Evolutionary conservation across 225 moss, liverwort and hornwort genomes (phyloP).

Genomic region (Sphagnum contortum): DNA sequence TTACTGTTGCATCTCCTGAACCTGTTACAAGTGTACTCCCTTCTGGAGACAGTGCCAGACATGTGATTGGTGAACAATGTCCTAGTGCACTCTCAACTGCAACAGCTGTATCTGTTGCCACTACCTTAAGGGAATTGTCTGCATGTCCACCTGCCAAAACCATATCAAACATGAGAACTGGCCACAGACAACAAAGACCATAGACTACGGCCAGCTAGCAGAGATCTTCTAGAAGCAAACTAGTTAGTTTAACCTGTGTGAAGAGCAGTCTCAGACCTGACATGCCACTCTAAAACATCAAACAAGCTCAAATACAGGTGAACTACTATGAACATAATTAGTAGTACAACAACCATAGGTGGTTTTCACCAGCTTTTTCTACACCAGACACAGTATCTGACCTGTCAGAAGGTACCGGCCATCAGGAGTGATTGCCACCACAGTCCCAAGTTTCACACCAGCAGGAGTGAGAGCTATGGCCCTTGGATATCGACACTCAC

Average conservation of each 20-base stretch:
- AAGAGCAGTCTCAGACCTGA: too few relatives aligned
- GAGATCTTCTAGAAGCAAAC: too few relatives aligned
- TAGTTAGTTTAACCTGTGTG: too few relatives aligned
- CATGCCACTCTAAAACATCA: too few relatives aligned
- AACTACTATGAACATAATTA: too few relatives aligned
- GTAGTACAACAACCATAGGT: too few relatives aligned
- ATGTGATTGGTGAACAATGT: slow-evolving; percentile 87
- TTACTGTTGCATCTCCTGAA: slow-evolving; percentile 81
- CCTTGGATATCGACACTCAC: slow-evolving; percentile 65
- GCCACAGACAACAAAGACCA: not conserved
- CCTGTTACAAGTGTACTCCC: slow-evolving; percentile 86
- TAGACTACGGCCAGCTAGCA: too few relatives aligned
- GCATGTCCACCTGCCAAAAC: slow-evolving; percentile 84
- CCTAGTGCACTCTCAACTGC: slow-evolving; percentile 84
- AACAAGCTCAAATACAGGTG: too few relatives aligned
- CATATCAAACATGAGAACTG: not conserved
- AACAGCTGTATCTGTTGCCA: slow-evolving; percentile 77
- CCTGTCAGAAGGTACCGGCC: slow-evolving; percentile 90
- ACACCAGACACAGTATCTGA: slow-evolving; percentile 5
- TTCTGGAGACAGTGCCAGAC: slow-evolving; percentile 82
- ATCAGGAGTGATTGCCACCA: slow-evolving; percentile 74
- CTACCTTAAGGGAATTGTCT: slow-evolving; percentile 86
- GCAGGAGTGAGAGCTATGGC: slow-evolving; percentile 55
- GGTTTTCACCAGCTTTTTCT: too few relatives aligned
- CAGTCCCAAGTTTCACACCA: slow-evolving; percentile 61